These are phyloP conservation scores for Alternaria triticina DNA, from an alignment of 2,329 filamentous ascomycete species.

Conservation along the genomic window DNA sequence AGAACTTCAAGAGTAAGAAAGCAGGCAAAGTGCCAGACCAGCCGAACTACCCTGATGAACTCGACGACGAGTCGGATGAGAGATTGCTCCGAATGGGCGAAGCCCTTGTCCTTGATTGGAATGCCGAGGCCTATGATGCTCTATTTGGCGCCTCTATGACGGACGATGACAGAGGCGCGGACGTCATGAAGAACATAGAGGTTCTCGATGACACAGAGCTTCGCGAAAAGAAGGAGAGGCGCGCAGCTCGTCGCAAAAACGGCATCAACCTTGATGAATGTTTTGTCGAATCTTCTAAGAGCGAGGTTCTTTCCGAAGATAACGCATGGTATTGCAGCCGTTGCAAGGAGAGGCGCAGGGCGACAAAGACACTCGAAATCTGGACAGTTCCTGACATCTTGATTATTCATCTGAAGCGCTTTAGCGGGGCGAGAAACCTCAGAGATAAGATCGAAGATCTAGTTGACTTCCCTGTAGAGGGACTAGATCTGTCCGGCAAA, in stretches of 20 bases:
- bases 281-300: constrained; percentile 91
- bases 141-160: constrained; percentile 65
- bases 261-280: constrained; percentile 90
- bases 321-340: constrained; percentile 98
- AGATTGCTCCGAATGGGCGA: constrained; percentile 81
- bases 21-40: constrained; percentile 34
- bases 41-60: constrained; percentile 37
- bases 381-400: constrained; percentile 97
- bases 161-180: constrained; percentile 62
- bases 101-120: constrained; percentile 88
- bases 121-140: constrained; percentile 69
- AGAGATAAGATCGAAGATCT: constrained; percentile 90
- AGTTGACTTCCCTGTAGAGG: constrained; percentile 90
- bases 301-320: constrained; percentile 90
- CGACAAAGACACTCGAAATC: constrained; percentile 94
- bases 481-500: constrained; percentile 79
- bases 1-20: constrained; percentile 44
- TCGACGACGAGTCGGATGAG: constrained; percentile 56
- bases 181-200: constrained; percentile 65
- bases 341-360: constrained; percentile 91
- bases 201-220: constrained; percentile 66
- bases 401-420: constrained; percentile 93
- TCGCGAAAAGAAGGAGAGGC: constrained; percentile 65
- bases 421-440: constrained; percentile 81
- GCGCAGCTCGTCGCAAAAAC: constrained; percentile 70